Evolutionary conservation across 495 filamentous ascomycete species (phyloP).

Genomic region (Aspergillus olivimuriae): DNA sequence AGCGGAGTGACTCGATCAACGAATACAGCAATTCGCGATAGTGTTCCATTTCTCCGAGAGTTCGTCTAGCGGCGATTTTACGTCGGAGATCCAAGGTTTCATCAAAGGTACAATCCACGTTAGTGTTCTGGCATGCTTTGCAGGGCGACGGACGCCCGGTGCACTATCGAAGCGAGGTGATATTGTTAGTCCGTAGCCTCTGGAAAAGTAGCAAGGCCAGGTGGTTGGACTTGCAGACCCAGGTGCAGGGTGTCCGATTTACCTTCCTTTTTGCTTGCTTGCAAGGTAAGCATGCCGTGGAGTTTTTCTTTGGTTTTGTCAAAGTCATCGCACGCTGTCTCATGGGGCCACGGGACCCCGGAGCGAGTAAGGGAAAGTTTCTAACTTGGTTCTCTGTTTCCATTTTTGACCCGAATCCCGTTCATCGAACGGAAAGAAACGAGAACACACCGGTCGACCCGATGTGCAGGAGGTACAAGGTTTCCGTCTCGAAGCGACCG

Average conservation of each 20-base stretch:
- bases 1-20: conserved; percentile 24
- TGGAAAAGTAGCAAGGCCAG: no score
- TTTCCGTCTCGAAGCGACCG: no score
- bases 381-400: conserved; percentile 19
- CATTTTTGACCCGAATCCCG: no score
- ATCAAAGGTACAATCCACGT: conserved; percentile 34
- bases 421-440: no score
- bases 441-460: no score
- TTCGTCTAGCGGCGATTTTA: conserved; percentile 34
- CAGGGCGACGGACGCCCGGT: conserved; percentile 33
- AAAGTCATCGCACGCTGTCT: conserved; percentile 15
- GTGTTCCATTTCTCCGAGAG: conserved; percentile 29
- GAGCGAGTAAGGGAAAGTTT: conserved; percentile 26
- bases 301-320: conserved; percentile 33
- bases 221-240: no score
- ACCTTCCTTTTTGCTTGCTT: conserved; percentile 41
- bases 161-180: conserved; percentile 29
- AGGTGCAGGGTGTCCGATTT: no score
- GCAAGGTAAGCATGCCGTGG: conserved; percentile 35
- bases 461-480: no score
- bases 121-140: conserved; percentile 27
- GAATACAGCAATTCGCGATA: conserved; percentile 26
- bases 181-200: not conserved
- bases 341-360: conserved; percentile 22
- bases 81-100: conserved; percentile 33